A percentile compares a stretch with the other conserved stretches of the same genome.
phyloP scores from a whole-genome alignment of 1,284 basidiomycete genomes.

The Sparassis latifolia region DNA sequence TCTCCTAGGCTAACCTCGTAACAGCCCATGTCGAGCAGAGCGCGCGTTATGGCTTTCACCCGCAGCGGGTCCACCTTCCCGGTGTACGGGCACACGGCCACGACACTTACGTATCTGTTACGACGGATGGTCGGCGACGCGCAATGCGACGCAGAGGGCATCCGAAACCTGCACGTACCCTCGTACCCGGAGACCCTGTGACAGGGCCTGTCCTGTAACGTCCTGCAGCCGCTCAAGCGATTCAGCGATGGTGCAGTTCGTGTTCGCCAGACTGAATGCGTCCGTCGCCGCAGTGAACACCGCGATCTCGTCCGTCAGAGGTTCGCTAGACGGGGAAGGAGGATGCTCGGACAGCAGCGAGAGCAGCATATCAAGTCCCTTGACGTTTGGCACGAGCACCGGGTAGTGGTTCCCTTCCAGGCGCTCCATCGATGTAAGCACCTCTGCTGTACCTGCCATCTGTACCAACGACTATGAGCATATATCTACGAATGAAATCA shows the following conservation, averaged over 20 bases:
- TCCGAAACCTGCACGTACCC: constrained; percentile 14
- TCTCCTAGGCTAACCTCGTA: constrained; percentile 92
- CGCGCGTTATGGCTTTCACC: constrained; percentile 69
- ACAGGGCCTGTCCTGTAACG: constrained; percentile 58
- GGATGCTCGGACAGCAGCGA: constrained; percentile 37
- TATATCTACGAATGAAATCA: background rate
- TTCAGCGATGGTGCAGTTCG: constrained; percentile 72
- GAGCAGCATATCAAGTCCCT: constrained; percentile 68
- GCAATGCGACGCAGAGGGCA: background rate
- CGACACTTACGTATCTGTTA: constrained; percentile 78
- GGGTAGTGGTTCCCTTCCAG: constrained; percentile 62
- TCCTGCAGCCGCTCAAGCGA: constrained; percentile 61
- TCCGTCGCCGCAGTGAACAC: constrained; percentile 90
- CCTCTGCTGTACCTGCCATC: constrained; percentile 84
- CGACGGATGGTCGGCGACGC: background rate
- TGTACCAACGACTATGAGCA: constrained; percentile 23
- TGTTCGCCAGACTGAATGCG: constrained; percentile 81
- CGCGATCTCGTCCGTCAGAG: constrained; percentile 77
- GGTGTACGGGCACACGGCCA: constrained; percentile 82
- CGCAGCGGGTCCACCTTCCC: constrained; percentile 65
- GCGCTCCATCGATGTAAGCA: constrained; percentile 53
- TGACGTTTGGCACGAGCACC: constrained; percentile 83
- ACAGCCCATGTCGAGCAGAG: constrained; percentile 84
- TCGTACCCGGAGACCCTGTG: constrained; percentile 67
- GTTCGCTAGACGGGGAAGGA: constrained; percentile 24